These are phyloP conservation scores for Candida loeiensis DNA, from an alignment of 805 yeast species.

Conservation along the genomic window DNA sequence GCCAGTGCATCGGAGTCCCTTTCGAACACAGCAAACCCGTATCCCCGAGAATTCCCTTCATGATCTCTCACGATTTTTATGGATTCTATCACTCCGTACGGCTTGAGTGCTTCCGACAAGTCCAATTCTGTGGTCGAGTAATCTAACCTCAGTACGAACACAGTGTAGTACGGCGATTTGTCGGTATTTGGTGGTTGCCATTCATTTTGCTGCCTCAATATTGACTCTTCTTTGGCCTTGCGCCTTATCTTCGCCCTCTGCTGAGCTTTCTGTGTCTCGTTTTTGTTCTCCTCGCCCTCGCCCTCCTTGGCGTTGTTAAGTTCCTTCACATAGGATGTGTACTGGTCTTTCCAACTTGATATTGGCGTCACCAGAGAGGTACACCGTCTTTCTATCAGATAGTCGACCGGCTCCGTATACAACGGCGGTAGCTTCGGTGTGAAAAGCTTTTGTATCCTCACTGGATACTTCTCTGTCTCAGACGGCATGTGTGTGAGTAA, in stretches of 20 bases:
- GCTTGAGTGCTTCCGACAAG: conserved; percentile 55
- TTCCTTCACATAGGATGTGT: conserved; percentile 4
- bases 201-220: conserved; percentile 25
- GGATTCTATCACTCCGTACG: conserved; percentile 69
- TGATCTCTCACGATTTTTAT: conserved; percentile 35
- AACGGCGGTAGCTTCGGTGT: conserved; percentile 56
- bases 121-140: conserved; percentile 66
- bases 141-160: conserved; percentile 72
- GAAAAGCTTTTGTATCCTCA: conserved; percentile 49
- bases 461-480: conserved; percentile 31
- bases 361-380: conserved; percentile 49
- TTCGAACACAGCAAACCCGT: conserved; percentile 76
- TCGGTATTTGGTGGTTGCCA: conserved; percentile 27
- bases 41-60: conserved; percentile 64
- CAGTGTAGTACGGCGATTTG: conserved; percentile 69
- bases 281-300: conserved; percentile 1
- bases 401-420: conserved; percentile 47
- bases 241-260: conserved; percentile 8
- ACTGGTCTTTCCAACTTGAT: conserved; percentile 20
- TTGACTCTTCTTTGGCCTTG: conserved; percentile 11
- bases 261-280: conserved; percentile 1
- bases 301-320: neutral
- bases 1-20: conserved; percentile 54
- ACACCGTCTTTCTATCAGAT: conserved; percentile 43
- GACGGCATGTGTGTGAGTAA: conserved; percentile 5